Evolutionary conservation across 2,329 filamentous ascomycete species (phyloP).

Genomic region (Phialophora tarda): DNA sequence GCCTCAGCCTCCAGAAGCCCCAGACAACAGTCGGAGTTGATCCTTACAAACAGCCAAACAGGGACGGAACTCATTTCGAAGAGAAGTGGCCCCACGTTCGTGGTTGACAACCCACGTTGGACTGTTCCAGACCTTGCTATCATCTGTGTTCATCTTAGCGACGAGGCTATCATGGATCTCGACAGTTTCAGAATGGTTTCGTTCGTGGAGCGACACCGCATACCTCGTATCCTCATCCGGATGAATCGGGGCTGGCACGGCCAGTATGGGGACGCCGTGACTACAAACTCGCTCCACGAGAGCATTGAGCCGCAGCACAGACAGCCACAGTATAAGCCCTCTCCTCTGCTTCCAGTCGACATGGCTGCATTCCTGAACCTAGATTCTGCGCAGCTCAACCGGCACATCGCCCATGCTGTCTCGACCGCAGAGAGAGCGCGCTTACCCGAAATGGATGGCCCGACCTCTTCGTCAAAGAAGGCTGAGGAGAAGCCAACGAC

Average conservation of each 20-base stretch:
- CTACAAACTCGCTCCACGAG: constrained; percentile 48
- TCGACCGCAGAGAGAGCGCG: constrained; percentile 2
- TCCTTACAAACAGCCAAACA: constrained; percentile 40
- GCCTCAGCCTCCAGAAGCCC: constrained; percentile 3
- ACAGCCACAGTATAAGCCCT: constrained; percentile 15
- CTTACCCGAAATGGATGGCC: neutral
- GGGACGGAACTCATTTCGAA: constrained; percentile 45
- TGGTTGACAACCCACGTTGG: constrained; percentile 51
- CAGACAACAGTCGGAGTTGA: constrained; percentile 41
- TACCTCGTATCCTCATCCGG: constrained; percentile 53
- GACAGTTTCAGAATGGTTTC: constrained; percentile 40
- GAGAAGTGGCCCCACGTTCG: constrained; percentile 48
- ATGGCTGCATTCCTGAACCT: constrained; percentile 55
- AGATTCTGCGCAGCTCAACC: constrained; percentile 53
- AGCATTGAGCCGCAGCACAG: constrained; percentile 45
- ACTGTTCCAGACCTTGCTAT: constrained; percentile 54
- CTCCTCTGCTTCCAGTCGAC: constrained; percentile 53
- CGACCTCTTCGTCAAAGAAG: neutral
- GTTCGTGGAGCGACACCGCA: constrained; percentile 52
- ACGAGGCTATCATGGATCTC: constrained; percentile 38
- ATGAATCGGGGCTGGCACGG: constrained; percentile 50
- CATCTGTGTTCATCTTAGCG: constrained; percentile 47
- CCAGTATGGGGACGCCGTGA: constrained; percentile 32
- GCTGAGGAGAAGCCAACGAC: neutral
- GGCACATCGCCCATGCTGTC: constrained; percentile 52